These are phyloP conservation scores for Trametes elegans DNA, from an alignment of 768 basidiomycete genomes.

Conservation along the genomic window DNA sequence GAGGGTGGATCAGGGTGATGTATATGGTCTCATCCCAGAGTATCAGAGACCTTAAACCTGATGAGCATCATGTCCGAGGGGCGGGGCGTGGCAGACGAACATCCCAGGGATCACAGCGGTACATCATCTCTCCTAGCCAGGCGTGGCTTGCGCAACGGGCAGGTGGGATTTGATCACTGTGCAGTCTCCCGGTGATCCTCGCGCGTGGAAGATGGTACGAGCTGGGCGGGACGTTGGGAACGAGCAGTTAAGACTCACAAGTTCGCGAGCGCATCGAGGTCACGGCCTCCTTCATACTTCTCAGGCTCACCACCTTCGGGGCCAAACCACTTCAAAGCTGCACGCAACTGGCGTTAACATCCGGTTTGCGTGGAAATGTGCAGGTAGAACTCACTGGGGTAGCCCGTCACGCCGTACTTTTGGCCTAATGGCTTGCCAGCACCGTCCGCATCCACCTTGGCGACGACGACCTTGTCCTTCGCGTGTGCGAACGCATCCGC, in stretches of 20 bases:
- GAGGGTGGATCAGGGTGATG: background rate
- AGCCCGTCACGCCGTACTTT: conserved; percentile 80
- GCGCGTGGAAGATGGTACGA: background rate
- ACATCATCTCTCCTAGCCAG: too few species aligned
- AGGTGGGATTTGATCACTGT: too few species aligned
- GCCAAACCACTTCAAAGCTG: conserved; percentile 92
- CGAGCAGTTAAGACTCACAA: conserved; percentile 54
- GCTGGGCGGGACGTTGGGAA: too few species aligned
- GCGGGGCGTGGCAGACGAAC: background rate
- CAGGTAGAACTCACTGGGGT: conserved; percentile 65
- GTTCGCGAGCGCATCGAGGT: conserved; percentile 69
- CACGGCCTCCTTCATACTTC: conserved; percentile 75
- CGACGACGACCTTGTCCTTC: conserved; percentile 82
- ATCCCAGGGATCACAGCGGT: background rate
- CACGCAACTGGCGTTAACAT: conserved; percentile 16
- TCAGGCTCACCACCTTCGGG: conserved; percentile 58
- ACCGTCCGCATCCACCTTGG: conserved; percentile 93
- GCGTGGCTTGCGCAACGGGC: too few species aligned
- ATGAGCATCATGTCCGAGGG: conserved; percentile 8
- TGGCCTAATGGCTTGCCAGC: conserved; percentile 73
- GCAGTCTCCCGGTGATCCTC: too few species aligned
- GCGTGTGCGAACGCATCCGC: conserved; percentile 80
- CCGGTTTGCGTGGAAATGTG: conserved; percentile 44
- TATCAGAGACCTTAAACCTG: conserved; percentile 21
- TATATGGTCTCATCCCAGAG: conserved; percentile 9